These are phyloP conservation scores for Lablab purpureus DNA, from an alignment of 306 rosid genomes.

Conservation along the genomic window DNA sequence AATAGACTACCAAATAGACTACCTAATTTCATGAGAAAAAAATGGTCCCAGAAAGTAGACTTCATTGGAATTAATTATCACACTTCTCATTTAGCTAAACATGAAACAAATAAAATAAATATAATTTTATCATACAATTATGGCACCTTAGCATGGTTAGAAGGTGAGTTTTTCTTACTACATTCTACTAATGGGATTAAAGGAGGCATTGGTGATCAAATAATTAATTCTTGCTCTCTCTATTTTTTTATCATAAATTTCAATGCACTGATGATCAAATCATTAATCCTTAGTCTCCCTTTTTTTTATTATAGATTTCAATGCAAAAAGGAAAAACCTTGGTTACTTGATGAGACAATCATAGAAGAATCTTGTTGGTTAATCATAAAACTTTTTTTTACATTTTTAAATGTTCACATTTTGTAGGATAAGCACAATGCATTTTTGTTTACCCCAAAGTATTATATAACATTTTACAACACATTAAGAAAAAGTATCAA, in stretches of 20 bases:
- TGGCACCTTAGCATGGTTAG: not conserved
- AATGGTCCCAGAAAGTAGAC: slow-evolving; percentile 43
- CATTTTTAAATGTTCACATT: not conserved
- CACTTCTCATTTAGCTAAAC: slow-evolving; percentile 41
- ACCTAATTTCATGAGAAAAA: slow-evolving; percentile 44
- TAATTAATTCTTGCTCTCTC: too few species aligned
- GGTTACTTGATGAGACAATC: slow-evolving; percentile 52
- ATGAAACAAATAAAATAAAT: slow-evolving; percentile 8
- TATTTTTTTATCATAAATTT: too few species aligned
- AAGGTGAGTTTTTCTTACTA: slow-evolving; percentile 7
- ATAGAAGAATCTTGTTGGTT: not conserved
- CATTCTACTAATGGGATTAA: not conserved
- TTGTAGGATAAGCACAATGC: not conserved
- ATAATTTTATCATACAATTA: not conserved
- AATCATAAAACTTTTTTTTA: not conserved
- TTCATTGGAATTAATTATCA: slow-evolving; percentile 56
- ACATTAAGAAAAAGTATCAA: slow-evolving; percentile 38
- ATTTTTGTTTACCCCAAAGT: slow-evolving; percentile 44
- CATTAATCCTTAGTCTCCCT: not conserved
- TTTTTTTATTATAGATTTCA: slow-evolving; percentile 1
- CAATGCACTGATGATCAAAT: too few species aligned
- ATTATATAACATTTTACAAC: slow-evolving; percentile 38
- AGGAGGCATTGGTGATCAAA: not conserved
- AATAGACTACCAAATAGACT: too few species aligned
- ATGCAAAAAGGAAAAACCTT: slow-evolving; percentile 28